phyloP scores from a whole-genome alignment of 352 stramenopile species.

The Globisporangium heterothallicum region DNA sequence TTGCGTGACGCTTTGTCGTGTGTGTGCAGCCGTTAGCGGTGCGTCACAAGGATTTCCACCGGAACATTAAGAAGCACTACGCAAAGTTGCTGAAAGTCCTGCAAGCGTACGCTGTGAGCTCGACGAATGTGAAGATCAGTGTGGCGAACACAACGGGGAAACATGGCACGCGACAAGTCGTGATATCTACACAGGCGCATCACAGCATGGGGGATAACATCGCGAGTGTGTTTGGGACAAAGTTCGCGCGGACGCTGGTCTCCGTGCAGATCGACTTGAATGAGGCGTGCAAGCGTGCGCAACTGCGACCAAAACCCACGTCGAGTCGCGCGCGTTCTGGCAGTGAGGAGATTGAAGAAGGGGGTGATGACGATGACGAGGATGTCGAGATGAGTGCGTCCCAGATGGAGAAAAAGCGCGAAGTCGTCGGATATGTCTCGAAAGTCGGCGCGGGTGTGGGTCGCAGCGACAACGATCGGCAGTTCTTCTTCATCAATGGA shows the following conservation, averaged over 20 bases:
- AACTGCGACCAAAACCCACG: background rate
- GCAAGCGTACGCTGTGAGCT: conserved; percentile 76
- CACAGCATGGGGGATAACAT: conserved; percentile 80
- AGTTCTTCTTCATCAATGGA: conserved; percentile 97
- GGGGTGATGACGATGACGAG: conserved; percentile 10
- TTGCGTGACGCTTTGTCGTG: background rate
- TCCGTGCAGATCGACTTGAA: conserved; percentile 69
- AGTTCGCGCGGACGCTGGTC: conserved; percentile 84
- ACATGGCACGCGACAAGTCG: conserved; percentile 35
- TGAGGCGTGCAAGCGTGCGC: conserved; percentile 9
- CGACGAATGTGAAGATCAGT: conserved; percentile 48
- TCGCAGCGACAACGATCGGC: conserved; percentile 82
- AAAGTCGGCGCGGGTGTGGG: conserved; percentile 64
- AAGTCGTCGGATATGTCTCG: conserved; percentile 68
- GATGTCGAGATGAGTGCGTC: conserved; percentile 16
- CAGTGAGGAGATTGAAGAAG: conserved; percentile 15
- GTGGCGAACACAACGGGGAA: conserved; percentile 55
- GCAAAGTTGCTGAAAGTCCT: conserved; percentile 89
- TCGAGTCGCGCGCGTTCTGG: background rate
- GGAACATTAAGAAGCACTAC: conserved; percentile 93
- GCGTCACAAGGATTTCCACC: conserved; percentile 88
- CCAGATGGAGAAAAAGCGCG: conserved; percentile 20
- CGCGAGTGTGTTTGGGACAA: conserved; percentile 87
- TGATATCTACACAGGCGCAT: conserved; percentile 67
- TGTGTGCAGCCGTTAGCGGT: conserved; percentile 83